phyloP scores from a whole-genome alignment of 2,329 filamentous ascomycete genomes.

The Curvularia spicifera region DNA sequence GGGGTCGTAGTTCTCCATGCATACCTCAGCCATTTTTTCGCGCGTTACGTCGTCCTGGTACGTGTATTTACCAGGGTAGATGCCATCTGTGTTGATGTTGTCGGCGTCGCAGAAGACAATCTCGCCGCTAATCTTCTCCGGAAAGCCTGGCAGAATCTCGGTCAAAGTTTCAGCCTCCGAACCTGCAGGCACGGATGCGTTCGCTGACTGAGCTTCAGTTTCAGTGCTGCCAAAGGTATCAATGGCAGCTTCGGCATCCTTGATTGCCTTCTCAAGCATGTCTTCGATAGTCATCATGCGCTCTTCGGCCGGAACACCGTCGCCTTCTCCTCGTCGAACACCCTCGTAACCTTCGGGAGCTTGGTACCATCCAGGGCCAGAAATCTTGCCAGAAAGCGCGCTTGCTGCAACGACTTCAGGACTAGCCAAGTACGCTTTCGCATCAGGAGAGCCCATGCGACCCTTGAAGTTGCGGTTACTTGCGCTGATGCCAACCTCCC shows the following conservation, averaged over 20 bases:
- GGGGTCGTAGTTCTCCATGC: conserved; percentile 92
- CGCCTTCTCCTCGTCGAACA: conserved; percentile 74
- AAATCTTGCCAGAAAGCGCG: conserved; percentile 74
- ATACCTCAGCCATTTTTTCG: conserved; percentile 84
- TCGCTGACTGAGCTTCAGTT: conserved; percentile 40
- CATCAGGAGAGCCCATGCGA: conserved; percentile 80
- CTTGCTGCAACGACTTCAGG: conserved; percentile 93
- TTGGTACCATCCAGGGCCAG: conserved; percentile 80
- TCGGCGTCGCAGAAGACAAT: conserved; percentile 86
- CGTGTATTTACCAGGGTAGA: conserved; percentile 91
- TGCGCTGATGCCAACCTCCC: conserved; percentile 85
- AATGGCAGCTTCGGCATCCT: conserved; percentile 70
- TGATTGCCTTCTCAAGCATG: conserved; percentile 73
- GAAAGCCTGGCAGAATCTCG: conserved; percentile 84
- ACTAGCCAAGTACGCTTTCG: conserved; percentile 84
- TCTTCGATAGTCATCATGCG: conserved; percentile 71
- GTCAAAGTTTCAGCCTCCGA: conserved; percentile 57
- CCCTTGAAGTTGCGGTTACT: conserved; percentile 92
- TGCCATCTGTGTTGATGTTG: conserved; percentile 90
- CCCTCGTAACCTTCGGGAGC: conserved; percentile 71
- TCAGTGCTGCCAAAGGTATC: conserved; percentile 51
- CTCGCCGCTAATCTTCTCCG: conserved; percentile 80
- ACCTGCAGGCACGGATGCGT: conserved; percentile 39
- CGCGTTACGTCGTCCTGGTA: conserved; percentile 83
- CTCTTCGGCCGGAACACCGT: conserved; percentile 68